Evolutionary conservation across 192 early-diverging fungal genomes (phyloP).

Genomic region (Gaertneriomyces sp.): DNA sequence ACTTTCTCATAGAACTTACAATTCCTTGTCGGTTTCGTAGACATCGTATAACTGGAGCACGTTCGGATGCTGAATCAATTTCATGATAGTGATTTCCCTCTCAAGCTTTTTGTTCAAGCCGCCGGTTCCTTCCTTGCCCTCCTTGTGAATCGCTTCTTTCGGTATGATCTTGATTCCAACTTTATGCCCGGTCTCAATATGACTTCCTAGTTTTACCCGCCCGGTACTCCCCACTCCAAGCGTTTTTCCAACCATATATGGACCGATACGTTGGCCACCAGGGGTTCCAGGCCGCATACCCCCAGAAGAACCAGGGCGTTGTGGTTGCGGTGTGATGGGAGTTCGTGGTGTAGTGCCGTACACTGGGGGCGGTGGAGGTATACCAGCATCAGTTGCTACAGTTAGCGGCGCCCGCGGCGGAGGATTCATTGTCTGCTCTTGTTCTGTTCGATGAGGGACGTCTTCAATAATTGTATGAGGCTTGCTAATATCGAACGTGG

Average conservation of each 20-base stretch:
- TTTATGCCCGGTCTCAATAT: slow-evolving; percentile 42
- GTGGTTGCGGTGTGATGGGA: not conserved
- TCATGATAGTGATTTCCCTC: slow-evolving; percentile 61
- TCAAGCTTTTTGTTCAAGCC: slow-evolving; percentile 47
- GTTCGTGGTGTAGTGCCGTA: not conserved
- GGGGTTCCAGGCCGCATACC: slow-evolving; percentile 5
- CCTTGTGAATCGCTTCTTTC: slow-evolving; percentile 31
- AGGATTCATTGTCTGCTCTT: too few species aligned
- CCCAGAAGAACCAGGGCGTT: not conserved
- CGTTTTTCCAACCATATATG: slow-evolving; percentile 52
- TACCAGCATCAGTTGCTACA: too few species aligned
- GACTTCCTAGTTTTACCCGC: slow-evolving; percentile 50
- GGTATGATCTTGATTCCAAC: slow-evolving; percentile 58
- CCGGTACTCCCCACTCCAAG: slow-evolving; percentile 56
- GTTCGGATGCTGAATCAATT: slow-evolving; percentile 55
- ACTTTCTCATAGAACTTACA: slow-evolving; percentile 33
- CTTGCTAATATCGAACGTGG: too few species aligned
- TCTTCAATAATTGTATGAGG: too few species aligned
- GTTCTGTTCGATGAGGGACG: too few species aligned
- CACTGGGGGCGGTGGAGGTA: too few species aligned
- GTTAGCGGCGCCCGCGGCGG: too few species aligned
- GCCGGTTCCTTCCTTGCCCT: slow-evolving; percentile 10
- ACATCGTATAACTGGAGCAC: slow-evolving; percentile 57
- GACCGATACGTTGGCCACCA: slow-evolving; percentile 43
- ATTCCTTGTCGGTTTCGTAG: slow-evolving; percentile 52